Evolutionary conservation across 2,329 filamentous ascomycete species (phyloP).

Genomic region (Ceratocystis ficicola): DNA sequence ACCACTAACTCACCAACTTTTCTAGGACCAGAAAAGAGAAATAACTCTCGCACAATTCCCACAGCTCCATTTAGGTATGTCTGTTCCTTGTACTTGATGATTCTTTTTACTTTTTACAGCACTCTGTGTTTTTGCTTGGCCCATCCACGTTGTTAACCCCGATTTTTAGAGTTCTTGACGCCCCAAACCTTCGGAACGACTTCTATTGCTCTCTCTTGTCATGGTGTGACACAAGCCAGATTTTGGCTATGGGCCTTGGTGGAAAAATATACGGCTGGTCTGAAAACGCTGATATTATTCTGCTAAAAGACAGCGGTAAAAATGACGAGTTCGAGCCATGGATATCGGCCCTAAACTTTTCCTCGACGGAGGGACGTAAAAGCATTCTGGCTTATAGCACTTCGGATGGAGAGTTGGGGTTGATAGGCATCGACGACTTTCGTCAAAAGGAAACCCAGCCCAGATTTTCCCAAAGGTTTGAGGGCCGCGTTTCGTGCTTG

Average conservation of each 20-base stretch:
- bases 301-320: conserved; percentile 34
- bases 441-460: conserved; percentile 46
- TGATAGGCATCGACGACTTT: conserved; percentile 48
- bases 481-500: conserved; percentile 64
- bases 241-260: conserved; percentile 72
- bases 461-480: conserved; percentile 50
- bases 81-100: neutral
- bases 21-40: conserved; percentile 6
- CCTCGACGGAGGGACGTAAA: conserved; percentile 60
- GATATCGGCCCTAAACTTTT: conserved; percentile 83
- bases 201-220: conserved; percentile 90
- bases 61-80: conserved; percentile 21
- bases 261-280: conserved; percentile 81
- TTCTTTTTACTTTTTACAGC: conserved; percentile 16
- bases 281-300: conserved; percentile 55
- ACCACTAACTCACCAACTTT: neutral
- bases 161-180: conserved; percentile 61
- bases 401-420: conserved; percentile 59
- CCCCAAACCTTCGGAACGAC: conserved; percentile 79
- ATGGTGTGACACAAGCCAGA: conserved; percentile 62
- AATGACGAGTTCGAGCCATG: conserved; percentile 31
- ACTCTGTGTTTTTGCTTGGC: neutral
- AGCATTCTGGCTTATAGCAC: conserved; percentile 77
- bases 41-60: conserved; percentile 13
- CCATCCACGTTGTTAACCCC: neutral